phyloP scores from a whole-genome alignment of 2,329 filamentous ascomycete genomes.

The Cordyceps cateniannulata region DNA sequence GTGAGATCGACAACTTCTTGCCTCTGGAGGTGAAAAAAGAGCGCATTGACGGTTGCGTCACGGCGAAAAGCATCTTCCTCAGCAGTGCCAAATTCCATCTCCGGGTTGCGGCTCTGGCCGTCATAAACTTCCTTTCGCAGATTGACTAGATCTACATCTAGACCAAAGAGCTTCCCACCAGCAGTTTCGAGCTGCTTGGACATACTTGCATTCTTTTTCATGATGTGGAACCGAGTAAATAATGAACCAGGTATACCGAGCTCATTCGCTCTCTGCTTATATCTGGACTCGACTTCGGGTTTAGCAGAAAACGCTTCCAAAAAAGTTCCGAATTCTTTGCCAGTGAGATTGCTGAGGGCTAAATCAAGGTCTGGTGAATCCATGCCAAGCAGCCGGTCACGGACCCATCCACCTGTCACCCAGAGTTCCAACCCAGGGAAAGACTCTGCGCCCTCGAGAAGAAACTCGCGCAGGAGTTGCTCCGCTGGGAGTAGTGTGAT shows the following conservation, averaged over 20 bases:
- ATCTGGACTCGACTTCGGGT: neutral
- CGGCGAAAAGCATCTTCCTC: conserved; percentile 16
- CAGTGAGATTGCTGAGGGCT: conserved; percentile 14
- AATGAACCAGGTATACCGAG: conserved; percentile 4
- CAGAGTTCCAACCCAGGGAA: conserved; percentile 16
- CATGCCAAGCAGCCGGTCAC: conserved; percentile 16
- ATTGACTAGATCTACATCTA: conserved; percentile 18
- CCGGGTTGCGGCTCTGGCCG: conserved; percentile 14
- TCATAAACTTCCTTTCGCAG: conserved; percentile 17
- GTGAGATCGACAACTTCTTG: conserved; percentile 16
- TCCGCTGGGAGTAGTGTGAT: conserved; percentile 12
- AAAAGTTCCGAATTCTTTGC: conserved; percentile 13
- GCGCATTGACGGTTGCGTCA: conserved; percentile 16
- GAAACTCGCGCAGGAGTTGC: conserved; percentile 12
- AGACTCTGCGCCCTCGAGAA: conserved; percentile 12
- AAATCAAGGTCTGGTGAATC: conserved; percentile 16
- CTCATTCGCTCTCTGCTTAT: conserved; percentile 3
- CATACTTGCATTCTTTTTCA: conserved; percentile 13
- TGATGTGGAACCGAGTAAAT: conserved; percentile 13
- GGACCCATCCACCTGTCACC: conserved; percentile 18
- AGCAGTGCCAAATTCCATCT: conserved; percentile 17
- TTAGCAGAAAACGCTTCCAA: conserved; percentile 8
- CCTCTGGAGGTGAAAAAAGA: conserved; percentile 15
- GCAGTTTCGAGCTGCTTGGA: conserved; percentile 17
- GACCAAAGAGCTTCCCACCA: conserved; percentile 14